Evolutionary conservation across 1,139 yeast species (phyloP).

Genomic region (Suhomyces choctaworum): DNA sequence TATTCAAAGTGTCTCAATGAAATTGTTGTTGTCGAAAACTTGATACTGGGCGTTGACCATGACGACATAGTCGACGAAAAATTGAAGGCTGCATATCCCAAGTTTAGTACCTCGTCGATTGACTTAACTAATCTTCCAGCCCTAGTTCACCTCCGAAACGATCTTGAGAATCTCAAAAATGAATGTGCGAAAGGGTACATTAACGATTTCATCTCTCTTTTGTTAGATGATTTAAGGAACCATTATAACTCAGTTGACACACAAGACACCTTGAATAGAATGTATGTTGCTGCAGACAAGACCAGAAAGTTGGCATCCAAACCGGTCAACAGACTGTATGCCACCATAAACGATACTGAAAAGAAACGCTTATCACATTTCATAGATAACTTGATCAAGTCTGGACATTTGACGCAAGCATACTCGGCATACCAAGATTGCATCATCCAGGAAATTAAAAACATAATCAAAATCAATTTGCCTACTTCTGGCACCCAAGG

Average conservation of each 20-base stretch:
- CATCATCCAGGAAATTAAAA: slow-evolving; percentile 68
- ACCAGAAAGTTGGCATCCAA: slow-evolving; percentile 21
- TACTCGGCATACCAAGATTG: slow-evolving; percentile 67
- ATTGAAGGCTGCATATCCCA: slow-evolving; percentile 29
- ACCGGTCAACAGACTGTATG: slow-evolving; percentile 31
- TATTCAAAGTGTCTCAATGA: slow-evolving; percentile 48
- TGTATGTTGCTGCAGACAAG: slow-evolving; percentile 33
- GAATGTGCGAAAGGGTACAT: slow-evolving; percentile 71
- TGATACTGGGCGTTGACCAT: slow-evolving; percentile 53
- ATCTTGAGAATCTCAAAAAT: slow-evolving; percentile 48
- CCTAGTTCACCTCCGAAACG: slow-evolving; percentile 54
- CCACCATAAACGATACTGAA: slow-evolving; percentile 33
- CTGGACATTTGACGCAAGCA: slow-evolving; percentile 66
- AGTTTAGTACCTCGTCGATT: slow-evolving; percentile 52
- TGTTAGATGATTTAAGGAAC: slow-evolving; percentile 59
- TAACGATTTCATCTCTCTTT: slow-evolving; percentile 51
- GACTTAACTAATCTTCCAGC: slow-evolving; percentile 62
- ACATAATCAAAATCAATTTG: slow-evolving; percentile 62
- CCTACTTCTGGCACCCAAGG: slow-evolving; percentile 35
- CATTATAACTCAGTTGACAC: slow-evolving; percentile 54
- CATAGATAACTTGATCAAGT: slow-evolving; percentile 57
- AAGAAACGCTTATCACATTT: slow-evolving; percentile 44
- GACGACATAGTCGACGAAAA: slow-evolving; percentile 27
- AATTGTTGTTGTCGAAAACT: slow-evolving; percentile 55
- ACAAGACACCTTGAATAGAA: slow-evolving; percentile 54